A percentile compares a stretch with the other conserved stretches of the same genome.
phyloP scores from a whole-genome alignment of 306 rosid genomes.

The Quercus gilva region DNA sequence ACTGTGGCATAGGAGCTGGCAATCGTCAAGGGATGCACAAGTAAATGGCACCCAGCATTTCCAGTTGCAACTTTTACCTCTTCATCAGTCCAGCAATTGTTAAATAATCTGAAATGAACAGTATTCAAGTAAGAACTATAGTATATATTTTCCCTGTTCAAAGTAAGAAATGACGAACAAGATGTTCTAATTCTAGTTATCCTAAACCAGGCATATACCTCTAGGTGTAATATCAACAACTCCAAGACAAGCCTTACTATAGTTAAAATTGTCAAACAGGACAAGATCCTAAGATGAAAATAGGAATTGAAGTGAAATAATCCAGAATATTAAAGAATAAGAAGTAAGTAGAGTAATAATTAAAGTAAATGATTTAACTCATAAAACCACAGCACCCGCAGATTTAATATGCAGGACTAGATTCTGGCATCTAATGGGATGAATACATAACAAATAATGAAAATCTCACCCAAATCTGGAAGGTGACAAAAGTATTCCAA shows the following conservation, averaged over 20 bases:
- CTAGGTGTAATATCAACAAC: not conserved
- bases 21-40: conserved; percentile 69
- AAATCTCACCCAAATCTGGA: not conserved
- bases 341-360: not conserved
- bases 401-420: not conserved
- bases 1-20: conserved; percentile 72
- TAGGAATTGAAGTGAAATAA: not conserved
- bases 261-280: not conserved
- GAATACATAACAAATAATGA: not conserved
- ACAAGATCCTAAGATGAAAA: not conserved
- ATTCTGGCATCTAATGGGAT: not conserved
- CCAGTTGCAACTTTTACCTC: conserved; percentile 74
- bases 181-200: not conserved
- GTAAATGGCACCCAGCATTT: conserved; percentile 45
- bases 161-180: not conserved
- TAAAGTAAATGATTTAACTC: not conserved
- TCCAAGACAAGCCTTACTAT: not conserved
- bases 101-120: conserved; percentile 49
- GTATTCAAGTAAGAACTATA: not conserved
- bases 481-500: not conserved
- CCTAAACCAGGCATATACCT: not conserved
- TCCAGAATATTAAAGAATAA: not conserved
- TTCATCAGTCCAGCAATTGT: conserved; percentile 60
- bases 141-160: not conserved
- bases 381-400: not conserved